Base-by-base conservation (phyloP, 371 early-diverging fungal species). In the Smittium culicis region DNA sequence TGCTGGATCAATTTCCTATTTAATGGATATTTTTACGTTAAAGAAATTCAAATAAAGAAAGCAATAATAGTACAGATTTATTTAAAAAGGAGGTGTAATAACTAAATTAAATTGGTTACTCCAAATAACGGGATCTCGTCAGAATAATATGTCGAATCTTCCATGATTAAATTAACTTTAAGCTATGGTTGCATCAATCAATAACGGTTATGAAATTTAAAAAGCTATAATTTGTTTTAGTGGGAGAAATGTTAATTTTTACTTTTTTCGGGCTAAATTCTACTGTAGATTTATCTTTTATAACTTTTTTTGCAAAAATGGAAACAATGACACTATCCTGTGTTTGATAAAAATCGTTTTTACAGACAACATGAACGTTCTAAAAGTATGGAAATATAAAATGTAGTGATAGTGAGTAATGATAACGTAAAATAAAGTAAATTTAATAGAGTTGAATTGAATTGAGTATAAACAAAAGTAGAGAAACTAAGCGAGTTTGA, bases 311-410 rank as follows among this genome's bases (percentile, higher is more conserved):
- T 20, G 93, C 94, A 79, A 90, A 97, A 63, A 97, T 80, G 34
- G 91, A 88, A 55, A 96, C 75, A 67, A 90, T 90, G 55, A 96
- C 85, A 32, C 81, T 81, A 17, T 83, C 80, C 57, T 81, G 92
- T 24, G 92, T 90, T 73, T 97, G 96, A 75, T 94, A 96, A 90
- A 90, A 96, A 77, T 97, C 98, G 54, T 83, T 85, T 35, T 94
- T 85, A 73, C 91, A 90, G 64, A 68, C 27, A 54, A 34, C 60
- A 66, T 66, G 31, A 8, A 29, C 54, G 17, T 59, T 67, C 34
- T 64, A 65, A 67, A 56, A 58, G 27, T 70, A 61, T 1, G 70
- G 67, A n/a, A 68, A 66, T 45, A 20, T 11, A 45, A 45, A 11
- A 20, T 5, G 20, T 45, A 11, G 5, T 11, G 45, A 45, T 45